A percentile compares a stretch with the other conserved stretches of the same genome.
Evolutionary conservation across 495 filamentous ascomycete species (phyloP).

Genomic region (Daldinia decipiens): DNA sequence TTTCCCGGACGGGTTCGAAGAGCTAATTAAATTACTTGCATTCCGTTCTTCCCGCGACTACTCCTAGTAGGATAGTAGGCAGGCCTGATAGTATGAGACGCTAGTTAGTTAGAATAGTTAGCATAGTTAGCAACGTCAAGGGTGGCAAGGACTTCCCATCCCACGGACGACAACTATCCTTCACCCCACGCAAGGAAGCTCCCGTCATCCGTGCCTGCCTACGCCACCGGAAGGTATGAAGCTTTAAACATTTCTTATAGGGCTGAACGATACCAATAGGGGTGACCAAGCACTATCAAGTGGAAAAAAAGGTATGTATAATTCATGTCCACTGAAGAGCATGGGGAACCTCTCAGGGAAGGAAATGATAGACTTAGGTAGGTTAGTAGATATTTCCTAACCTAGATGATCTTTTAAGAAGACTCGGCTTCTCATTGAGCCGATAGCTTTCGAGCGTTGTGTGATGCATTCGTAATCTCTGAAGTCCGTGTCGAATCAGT

Average conservation of each 20-base stretch:
- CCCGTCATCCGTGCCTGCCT: neutral
- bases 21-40: neutral
- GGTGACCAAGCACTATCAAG: neutral
- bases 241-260: neutral
- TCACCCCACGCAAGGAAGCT: neutral
- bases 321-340: neutral
- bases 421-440: neutral
- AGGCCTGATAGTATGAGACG: neutral
- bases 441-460: neutral
- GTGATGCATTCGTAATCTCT: neutral
- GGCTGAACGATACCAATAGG: neutral
- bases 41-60: neutral
- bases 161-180: neutral
- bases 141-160: neutral
- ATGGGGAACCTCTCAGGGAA: neutral
- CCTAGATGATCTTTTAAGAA: neutral
- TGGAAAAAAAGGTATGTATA: neutral
- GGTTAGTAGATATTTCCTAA: neutral
- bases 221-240: neutral
- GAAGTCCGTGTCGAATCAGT: neutral
- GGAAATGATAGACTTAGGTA: neutral
- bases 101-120: neutral
- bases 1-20: conserved; percentile 1
- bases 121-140: neutral
- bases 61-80: conserved; percentile 1